Evolutionary conservation across 2,329 filamentous ascomycete genomes (phyloP), one percentile per base, ranked within the genome.

Genomic region (Triangularia setosa): DNA sequence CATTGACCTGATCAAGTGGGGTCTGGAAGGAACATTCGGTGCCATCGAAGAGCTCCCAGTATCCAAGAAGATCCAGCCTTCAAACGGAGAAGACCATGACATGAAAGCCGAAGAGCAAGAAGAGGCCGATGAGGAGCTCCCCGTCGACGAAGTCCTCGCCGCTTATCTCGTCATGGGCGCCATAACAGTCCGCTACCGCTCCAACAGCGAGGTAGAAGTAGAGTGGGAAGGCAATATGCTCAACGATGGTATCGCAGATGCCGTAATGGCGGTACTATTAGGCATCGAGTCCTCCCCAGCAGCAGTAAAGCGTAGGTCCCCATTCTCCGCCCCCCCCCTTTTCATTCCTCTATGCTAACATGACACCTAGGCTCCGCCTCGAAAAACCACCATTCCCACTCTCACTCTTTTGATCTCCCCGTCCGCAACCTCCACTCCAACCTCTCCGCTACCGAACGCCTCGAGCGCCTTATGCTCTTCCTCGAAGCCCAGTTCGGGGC

Each of bases 181-280:
- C 76, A 88, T 97, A 27, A 87, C 87, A 7, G 87, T 98, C n/a
- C 86, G 89, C 21, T 93, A 95, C 77, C 85, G 85, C 68, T 85
- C 82, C 67, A 89, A 87, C 69, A 91, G 93, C 63, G 89, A 95
- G 73, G 86, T 97, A 5, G 93, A 96, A 75, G 82, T 98, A 2
- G 93, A 97, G 77, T 99, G 95, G 95, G 94, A 98, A 75, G 95
- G 93, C 64, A 99, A 98, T 75, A 91, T 97, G 80, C 89, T 97
- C 73, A 99, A 98, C 75, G 95, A 99, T 73, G 92, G 93, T 66
- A 96, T 99, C 72, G 95, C 95, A n/a, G 95, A 99, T 77, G 93
- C 95, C 16, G 90, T 98, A 62, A 92, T 98, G 83, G 93, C 93
- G 0, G 92, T 97, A 2, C 83, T 99, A 11, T 87, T 97, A 71